Evolutionary conservation across 306 rosid genomes (phyloP), one percentile per base, ranked within the genome.

Genomic region (Pterocarpus santalinus): DNA sequence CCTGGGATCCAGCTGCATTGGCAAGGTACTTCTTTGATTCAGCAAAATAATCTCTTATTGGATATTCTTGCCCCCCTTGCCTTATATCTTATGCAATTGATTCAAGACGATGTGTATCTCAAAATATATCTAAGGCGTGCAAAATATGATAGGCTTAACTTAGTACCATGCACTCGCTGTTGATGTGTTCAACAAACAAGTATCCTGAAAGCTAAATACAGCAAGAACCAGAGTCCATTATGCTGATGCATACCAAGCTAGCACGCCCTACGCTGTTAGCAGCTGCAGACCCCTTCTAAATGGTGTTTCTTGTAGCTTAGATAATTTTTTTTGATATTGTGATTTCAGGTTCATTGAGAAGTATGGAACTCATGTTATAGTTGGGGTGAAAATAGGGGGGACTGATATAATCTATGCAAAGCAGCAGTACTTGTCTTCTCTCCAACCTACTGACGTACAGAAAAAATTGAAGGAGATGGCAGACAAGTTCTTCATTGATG

Each of bases 1-100:
- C 94, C 12, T 94, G 98, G 98, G 98, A 94, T 81, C 97, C 98
- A 0, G 90, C 87, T 49, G 95, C 95, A 12, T 80, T 94, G 83
- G 89, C 97, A 8, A 94, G 98, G 98, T 87, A 81, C 53, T 52
- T 90, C 35, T 9, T 35, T 11, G 69, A 57, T 74, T 82, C 78
- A 49, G 67, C 78, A 49, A 69, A 55, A 55, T 55, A 55, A 55
- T 55, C 53, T 47, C 8, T 11, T 1, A 1, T 9, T 47, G 53
- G 53, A 47, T 3, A 47, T 47, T 47, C 53, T 47, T 12, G n/a
- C 15, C 3, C n/a, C 4, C 57, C 14, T 39, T 43, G 47, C 47
- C 17, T 30, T 33, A 13, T 49, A 12, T 3, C 13, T 13, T 53
- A 53, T 28, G 41, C 55, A 16, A 58, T 41, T n/a, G 35, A 73